Percentiles rank a stretch among this genome's conserved stretches.
Evolutionary conservation across 768 basidiomycete genomes (phyloP).

Genomic region (Plicaturopsis crispa): DNA sequence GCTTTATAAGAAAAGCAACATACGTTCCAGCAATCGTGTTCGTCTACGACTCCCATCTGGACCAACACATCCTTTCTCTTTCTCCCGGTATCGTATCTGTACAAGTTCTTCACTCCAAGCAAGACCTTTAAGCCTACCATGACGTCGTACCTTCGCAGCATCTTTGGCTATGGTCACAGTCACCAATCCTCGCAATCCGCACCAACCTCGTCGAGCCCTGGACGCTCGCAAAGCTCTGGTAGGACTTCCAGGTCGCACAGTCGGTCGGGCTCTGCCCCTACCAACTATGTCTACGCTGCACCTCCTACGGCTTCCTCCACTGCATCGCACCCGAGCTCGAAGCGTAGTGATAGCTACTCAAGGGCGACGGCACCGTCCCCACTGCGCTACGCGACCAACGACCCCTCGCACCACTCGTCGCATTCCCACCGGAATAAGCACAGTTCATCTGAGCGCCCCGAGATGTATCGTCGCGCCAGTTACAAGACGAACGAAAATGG

Average conservation of each 20-base stretch:
- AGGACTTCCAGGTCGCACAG: constrained; percentile 31
- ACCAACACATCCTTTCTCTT: too few relatives aligned
- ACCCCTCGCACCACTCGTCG: constrained; percentile 14
- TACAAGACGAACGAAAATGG: constrained; percentile 36
- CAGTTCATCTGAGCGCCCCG: constrained; percentile 22
- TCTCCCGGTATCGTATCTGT: too few relatives aligned
- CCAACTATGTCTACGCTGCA: constrained; percentile 32
- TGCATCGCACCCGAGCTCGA: constrained; percentile 26
- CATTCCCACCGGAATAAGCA: constrained; percentile 5
- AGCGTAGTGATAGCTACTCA: constrained; percentile 33
- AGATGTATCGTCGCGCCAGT: constrained; percentile 33
- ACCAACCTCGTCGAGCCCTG: constrained; percentile 8
- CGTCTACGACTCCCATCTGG: too few relatives aligned
- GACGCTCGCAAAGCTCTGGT: constrained; percentile 15
- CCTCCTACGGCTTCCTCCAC: constrained; percentile 23
- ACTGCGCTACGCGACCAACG: constrained; percentile 30
- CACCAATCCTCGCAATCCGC: too few relatives aligned
- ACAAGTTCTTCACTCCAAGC: too few relatives aligned
- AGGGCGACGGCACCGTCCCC: constrained; percentile 31
- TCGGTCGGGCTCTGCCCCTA: constrained; percentile 32
- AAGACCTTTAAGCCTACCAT: too few relatives aligned
- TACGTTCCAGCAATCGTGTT: too few relatives aligned
- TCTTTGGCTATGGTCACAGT: constrained; percentile 26
- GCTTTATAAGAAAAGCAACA: too few relatives aligned
- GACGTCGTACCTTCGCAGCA: constrained; percentile 44